phyloP scores from a whole-genome alignment of 768 basidiomycete species.

The Leccinellum albellum region DNA sequence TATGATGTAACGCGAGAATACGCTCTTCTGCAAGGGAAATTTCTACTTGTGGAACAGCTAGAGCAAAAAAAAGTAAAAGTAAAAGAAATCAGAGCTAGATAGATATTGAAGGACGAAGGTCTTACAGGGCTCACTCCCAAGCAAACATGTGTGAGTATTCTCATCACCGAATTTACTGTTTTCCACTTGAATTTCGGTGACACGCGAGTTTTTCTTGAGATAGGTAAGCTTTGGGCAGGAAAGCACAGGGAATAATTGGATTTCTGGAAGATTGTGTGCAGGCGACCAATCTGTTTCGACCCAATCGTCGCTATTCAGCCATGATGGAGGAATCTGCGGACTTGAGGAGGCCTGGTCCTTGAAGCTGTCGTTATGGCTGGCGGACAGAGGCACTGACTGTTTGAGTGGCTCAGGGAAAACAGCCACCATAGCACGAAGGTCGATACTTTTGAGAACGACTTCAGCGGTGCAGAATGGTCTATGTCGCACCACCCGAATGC shows the following conservation, averaged over 20 bases:
- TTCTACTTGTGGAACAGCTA: conserved; percentile 66
- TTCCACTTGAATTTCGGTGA: conserved; percentile 38
- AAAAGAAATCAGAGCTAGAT: neutral
- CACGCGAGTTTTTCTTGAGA: conserved; percentile 57
- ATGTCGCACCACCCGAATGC: conserved; percentile 59
- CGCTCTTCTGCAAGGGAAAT: conserved; percentile 55
- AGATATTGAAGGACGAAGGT: neutral
- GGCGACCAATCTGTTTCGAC: conserved; percentile 67
- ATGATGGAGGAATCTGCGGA: conserved; percentile 45
- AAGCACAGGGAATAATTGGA: conserved; percentile 71
- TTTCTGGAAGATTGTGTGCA: conserved; percentile 46
- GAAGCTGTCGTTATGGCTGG: conserved; percentile 43
- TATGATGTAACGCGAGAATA: conserved; percentile 43
- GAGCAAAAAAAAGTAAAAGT: neutral
- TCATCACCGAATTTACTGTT: conserved; percentile 84
- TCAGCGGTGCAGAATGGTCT: conserved; percentile 90
- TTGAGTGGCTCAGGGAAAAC: conserved; percentile 73
- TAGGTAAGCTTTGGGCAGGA: conserved; percentile 81
- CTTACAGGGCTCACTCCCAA: conserved; percentile 70
- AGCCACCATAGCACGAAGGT: conserved; percentile 75
- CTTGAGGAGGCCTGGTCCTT: conserved; percentile 26
- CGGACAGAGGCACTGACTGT: conserved; percentile 47
- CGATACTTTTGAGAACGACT: conserved; percentile 70
- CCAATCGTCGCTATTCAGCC: conserved; percentile 82
- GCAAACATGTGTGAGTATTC: conserved; percentile 73